Percentiles rank a stretch among this genome's conserved stretches.
These are phyloP conservation scores for Chlorella sp. DNA, from an alignment of 139 green algal genomes.

Conservation along the genomic window DNA sequence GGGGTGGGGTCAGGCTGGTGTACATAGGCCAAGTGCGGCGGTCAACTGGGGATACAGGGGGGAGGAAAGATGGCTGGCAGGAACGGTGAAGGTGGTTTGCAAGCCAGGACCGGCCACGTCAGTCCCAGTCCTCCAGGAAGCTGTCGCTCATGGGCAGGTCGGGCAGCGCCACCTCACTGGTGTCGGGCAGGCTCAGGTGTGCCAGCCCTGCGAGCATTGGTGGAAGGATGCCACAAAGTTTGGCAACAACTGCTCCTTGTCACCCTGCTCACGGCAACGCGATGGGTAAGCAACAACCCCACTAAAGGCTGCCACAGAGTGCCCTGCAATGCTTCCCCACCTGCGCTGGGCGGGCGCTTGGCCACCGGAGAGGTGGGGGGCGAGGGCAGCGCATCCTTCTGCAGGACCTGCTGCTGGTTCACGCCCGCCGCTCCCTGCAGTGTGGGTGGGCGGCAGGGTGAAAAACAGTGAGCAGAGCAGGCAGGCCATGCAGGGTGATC, in stretches of 20 bases:
- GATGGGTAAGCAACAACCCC: too few species aligned
- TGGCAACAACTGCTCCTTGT: background rate
- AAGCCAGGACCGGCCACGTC: too few species aligned
- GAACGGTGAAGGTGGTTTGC: too few species aligned
- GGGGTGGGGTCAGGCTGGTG: too few species aligned
- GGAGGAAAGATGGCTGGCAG: too few species aligned
- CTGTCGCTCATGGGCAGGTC: background rate
- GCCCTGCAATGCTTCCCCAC: background rate
- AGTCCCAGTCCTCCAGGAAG: background rate
- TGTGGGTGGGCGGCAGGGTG: background rate
- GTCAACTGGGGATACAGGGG: too few species aligned
- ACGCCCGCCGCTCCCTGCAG: background rate
- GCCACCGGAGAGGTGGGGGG: constrained; percentile 12
- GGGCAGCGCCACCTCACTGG: background rate
- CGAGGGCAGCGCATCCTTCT: constrained; percentile 18
- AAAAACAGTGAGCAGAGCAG: too few species aligned
- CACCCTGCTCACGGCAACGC: background rate
- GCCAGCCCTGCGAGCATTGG: background rate
- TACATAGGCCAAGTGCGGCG: too few species aligned
- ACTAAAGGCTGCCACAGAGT: background rate
- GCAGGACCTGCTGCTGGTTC: background rate
- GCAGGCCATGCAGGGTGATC: background rate
- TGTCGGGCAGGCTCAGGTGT: background rate
- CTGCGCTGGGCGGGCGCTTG: background rate
- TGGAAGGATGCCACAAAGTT: background rate